Conservation (phyloP, 768 basidiomycete species). For the Russula sp. region DNA sequence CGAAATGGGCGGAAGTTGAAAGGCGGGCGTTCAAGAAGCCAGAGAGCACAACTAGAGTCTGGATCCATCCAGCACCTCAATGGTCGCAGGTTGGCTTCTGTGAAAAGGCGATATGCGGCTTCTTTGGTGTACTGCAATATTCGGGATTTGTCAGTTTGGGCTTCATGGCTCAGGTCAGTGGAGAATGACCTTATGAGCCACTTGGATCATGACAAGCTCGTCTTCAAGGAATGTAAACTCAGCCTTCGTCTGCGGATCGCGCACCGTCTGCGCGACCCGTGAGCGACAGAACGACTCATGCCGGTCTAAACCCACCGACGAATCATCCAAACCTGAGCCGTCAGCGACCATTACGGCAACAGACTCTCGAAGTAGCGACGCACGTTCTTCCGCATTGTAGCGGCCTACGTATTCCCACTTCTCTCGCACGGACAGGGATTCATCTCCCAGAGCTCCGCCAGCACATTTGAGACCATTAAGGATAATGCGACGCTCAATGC, state of each 20-base stretch:
- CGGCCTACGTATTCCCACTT: constrained; percentile 70
- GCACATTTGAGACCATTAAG: constrained; percentile 79
- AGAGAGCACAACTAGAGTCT: constrained; percentile 68
- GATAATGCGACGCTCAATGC: constrained; percentile 69
- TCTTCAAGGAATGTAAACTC: constrained; percentile 52
- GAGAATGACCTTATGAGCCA: constrained; percentile 70
- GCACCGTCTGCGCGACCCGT: constrained; percentile 49
- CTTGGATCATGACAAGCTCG: constrained; percentile 82
- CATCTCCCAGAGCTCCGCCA: constrained; percentile 63
- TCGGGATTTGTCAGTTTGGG: background rate
- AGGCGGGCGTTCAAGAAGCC: constrained; percentile 83
- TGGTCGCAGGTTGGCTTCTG: constrained; percentile 69
- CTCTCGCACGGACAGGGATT: constrained; percentile 51
- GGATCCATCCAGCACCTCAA: constrained; percentile 83
- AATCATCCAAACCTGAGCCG: background rate
- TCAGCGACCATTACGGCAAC: background rate
- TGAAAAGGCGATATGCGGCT: constrained; percentile 67
- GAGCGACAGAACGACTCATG: constrained; percentile 85
- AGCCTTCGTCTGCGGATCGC: constrained; percentile 41
- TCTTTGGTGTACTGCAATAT: constrained; percentile 63
- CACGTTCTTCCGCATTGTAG: constrained; percentile 52
- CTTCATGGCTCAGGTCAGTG: background rate
- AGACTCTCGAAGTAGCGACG: constrained; percentile 22
- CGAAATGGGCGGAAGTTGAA: constrained; percentile 48
- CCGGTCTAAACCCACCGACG: constrained; percentile 41